Evolutionary conservation across 2,329 filamentous ascomycete genomes (phyloP), one percentile per base, ranked within the genome.

Genomic region (Talaromyces islandicus): DNA sequence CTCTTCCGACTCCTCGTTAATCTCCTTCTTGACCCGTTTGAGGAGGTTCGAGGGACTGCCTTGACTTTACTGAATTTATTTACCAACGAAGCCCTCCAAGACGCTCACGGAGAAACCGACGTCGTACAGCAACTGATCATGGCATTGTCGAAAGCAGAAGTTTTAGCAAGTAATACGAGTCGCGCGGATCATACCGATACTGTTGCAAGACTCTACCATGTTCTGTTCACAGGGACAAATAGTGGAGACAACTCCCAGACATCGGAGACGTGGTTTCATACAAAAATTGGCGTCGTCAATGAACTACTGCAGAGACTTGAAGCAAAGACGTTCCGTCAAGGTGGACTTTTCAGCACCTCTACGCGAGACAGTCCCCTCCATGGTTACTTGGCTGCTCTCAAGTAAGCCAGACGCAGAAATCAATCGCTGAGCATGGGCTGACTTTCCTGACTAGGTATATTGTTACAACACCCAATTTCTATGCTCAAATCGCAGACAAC

Each of bases 181-280:
- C 84, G 94, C 62, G 93, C 92, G 12, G 92, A 97, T 70, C 91
- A 96, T 71, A 92, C 92, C 1, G 93, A 99, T 74, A 93, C 93
- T 10, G 87, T 94, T 54, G 93, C 92, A 35, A 86, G 91, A 57
- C 81, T 88, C 2, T 89, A 88, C 62, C 86, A 89, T 46, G 77
- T 96, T 17, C 73, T 91, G 4, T 90, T 87, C 69, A 78, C 79
- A 46, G 84, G 86, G 70, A 78, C 83, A 14, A 69, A 70, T 19
- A 73, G 72, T 1, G 70, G n/a, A 11, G 10, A 32, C 7, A 32
- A 30, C 19, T 4, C 17, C 30, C 27, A 75, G n/a, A 59, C 65
- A 68, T 57, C 65, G 0, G 29, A 59, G n/a, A 54, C 56, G 25
- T 76, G 72, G 71, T 74, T 70, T 69, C 57, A 65, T 48, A 74